These are phyloP conservation scores for Eucalyptus urophylla DNA, from an alignment of 345 rosid species.

Conservation along the genomic window DNA sequence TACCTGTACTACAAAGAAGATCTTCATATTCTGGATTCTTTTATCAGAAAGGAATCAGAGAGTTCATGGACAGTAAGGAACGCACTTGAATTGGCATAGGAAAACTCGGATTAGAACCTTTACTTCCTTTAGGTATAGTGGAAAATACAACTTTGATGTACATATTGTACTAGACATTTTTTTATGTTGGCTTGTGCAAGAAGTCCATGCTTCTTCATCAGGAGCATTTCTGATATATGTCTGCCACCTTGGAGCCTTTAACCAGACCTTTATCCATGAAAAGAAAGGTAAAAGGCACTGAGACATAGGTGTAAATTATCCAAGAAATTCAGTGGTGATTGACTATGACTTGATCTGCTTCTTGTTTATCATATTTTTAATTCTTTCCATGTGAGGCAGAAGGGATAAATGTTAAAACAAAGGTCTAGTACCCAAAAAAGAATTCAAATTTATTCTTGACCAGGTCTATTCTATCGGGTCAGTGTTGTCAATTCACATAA, in stretches of 20 bases:
- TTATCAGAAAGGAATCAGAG: background rate
- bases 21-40: background rate
- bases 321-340: background rate
- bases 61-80: background rate
- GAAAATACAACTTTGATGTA: background rate
- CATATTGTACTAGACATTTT: background rate
- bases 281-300: background rate
- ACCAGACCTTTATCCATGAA: background rate
- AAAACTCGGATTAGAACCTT: background rate
- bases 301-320: background rate
- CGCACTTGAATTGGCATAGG: background rate
- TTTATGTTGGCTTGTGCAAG: background rate
- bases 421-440: background rate
- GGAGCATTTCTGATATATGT: background rate
- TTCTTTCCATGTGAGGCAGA: background rate
- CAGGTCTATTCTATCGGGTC: background rate
- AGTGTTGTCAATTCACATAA: background rate
- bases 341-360: background rate
- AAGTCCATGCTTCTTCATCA: background rate
- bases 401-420: background rate
- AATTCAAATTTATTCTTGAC: background rate
- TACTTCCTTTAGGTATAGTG: background rate
- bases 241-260: background rate
- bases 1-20: background rate
- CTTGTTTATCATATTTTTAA: background rate